Evolutionary conservation across 176 grass and related monocot species (phyloP).

Genomic region (Tuctoria greenei): DNA sequence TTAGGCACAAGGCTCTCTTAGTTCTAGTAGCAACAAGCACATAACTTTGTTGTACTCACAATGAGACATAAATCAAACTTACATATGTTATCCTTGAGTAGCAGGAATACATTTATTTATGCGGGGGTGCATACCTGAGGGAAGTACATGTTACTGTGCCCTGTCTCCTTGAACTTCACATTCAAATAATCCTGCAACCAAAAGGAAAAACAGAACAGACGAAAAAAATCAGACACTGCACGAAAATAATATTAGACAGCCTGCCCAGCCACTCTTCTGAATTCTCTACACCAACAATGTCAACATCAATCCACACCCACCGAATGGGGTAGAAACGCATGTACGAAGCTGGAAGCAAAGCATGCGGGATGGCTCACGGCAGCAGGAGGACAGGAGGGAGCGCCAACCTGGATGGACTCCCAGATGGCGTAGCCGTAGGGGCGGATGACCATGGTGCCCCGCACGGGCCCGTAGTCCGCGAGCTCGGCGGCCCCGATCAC

Average conservation of each 20-base stretch:
- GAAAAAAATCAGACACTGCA: conserved; percentile 14
- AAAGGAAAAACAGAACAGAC: neutral
- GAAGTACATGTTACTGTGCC: conserved; percentile 99
- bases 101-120: neutral
- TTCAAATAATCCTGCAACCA: conserved; percentile 82
- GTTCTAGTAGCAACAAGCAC: neutral
- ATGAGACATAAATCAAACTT: neutral
- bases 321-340: neutral
- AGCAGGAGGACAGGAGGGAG: neutral
- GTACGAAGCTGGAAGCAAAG: neutral
- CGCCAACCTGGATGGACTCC: conserved; percentile 83
- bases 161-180: conserved; percentile 96
- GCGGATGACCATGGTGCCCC: conserved; percentile 96
- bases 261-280: neutral
- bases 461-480: conserved; percentile 90
- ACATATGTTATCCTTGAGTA: neutral
- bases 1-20: neutral
- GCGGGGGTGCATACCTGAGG: conserved; percentile 62
- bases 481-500: conserved; percentile 91
- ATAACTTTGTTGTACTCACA: neutral
- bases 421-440: conserved; percentile 98
- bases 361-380: neutral
- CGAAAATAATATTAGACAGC: neutral
- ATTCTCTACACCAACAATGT: neutral
- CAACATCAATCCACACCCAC: neutral